Evolutionary conservation across 1,284 basidiomycete genomes (phyloP), one percentile per base, ranked within the genome.

Genomic region (Fistulinella cinereoalba): DNA sequence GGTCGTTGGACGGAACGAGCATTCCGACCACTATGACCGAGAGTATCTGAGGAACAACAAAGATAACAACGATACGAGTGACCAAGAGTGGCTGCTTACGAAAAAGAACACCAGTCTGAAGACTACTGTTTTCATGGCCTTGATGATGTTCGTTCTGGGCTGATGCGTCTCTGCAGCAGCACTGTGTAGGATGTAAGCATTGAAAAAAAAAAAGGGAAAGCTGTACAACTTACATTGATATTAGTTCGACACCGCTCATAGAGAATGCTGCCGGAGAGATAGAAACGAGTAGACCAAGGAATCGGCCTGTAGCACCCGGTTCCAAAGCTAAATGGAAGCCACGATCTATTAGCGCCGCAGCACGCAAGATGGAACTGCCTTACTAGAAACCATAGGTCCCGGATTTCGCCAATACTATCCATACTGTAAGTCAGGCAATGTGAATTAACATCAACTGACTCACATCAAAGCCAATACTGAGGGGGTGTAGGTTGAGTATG

Each of bases 251-350:
- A 27, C 86, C 88, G 60, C 88, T 81, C 74, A 85, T 88, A 3
- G 87, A 89, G 74, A 91, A 94, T 3, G 83, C 85, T 11, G 90
- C 88, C 61, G 89, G 86, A 19, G 89, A 79, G 40, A 91, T 66
- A 21, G 83, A 81, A 46, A 71, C 74, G 44, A 88, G 68, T 56
- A 91, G 77, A 15, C 74, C 86, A 21, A 90, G 63, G 68, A 82
- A 71, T 44, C 68, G 70, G 21, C 79, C 79, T 37, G 66, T 68
- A 9, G 55, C 45, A 38, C 67, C 31, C 44, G 57, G 75, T 50
- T 74, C 71, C 15, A 61, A 38, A 3, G 29, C 54, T 51, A 33
- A 10, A 4, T 10, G 6, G 7, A 56, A 62, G 48, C 76, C 15
- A 1, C 71, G 70, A 29, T 74, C 77, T 0, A 75, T 77, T 44